These are phyloP conservation scores for Chlamydomonas schloesseri DNA, from an alignment of 139 green algal species.

Conservation along the genomic window DNA sequence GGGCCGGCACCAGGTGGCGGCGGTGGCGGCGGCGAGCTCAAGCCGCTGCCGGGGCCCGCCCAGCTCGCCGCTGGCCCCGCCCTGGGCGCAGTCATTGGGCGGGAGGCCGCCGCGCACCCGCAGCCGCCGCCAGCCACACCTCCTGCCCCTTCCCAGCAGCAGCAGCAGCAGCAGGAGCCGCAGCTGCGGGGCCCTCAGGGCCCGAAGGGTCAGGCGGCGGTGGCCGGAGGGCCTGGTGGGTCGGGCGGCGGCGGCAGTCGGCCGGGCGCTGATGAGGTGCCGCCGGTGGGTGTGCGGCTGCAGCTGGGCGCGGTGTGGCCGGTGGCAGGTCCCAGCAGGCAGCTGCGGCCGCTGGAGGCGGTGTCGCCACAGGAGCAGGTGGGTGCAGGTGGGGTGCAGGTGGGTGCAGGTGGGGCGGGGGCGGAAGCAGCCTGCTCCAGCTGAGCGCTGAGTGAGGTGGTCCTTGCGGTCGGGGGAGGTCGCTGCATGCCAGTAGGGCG, in stretches of 20 bases:
- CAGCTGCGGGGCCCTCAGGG: not conserved
- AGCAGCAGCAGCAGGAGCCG: not conserved
- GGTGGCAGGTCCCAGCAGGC: not conserved
- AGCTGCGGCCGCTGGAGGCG: not conserved
- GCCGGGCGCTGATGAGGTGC: too few species aligned
- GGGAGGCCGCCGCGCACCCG: too few species aligned
- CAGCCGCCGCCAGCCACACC: too few species aligned
- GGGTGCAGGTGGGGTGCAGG: not conserved
- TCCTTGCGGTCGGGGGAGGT: not conserved
- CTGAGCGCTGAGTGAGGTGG: too few species aligned
- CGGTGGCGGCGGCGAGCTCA: too few species aligned
- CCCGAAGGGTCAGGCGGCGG: not conserved
- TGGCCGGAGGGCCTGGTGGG: too few species aligned
- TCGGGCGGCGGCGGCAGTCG: not conserved
- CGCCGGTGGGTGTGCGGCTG: not conserved
- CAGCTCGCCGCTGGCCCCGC: too few species aligned
- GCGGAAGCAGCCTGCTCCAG: not conserved
- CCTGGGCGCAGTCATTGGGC: too few species aligned
- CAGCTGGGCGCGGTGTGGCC: constrained; percentile 33
- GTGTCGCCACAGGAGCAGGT: constrained; percentile 24
- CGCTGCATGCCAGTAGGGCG: not conserved
- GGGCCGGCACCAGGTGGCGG: too few species aligned
- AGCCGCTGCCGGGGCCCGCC: too few species aligned
- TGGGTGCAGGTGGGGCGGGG: too few species aligned
- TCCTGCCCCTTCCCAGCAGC: too few species aligned